A percentile compares a stretch with the other conserved stretches of the same genome.
phyloP scores from a whole-genome alignment of 768 basidiomycete species.

The Termitomyces sp. region DNA sequence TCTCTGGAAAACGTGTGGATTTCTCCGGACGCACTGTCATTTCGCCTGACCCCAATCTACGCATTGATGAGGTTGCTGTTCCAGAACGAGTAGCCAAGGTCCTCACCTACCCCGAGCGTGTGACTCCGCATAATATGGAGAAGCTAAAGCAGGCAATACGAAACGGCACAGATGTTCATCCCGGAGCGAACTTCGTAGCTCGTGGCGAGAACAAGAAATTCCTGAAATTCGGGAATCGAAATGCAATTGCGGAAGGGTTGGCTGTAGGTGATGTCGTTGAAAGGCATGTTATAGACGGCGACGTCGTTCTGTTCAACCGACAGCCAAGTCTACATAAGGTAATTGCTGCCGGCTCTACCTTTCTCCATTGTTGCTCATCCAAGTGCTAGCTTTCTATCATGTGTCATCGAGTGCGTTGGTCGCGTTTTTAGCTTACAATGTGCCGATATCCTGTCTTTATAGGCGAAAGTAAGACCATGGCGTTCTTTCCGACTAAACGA shows the following conservation, averaged over 20 bases:
- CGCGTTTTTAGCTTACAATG: neutral
- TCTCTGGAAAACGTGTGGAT: constrained; percentile 98
- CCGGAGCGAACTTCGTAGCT: constrained; percentile 93
- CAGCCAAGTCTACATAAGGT: constrained; percentile 98
- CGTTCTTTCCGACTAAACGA: constrained; percentile 95
- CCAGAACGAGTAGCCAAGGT: constrained; percentile 94
- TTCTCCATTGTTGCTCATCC: constrained; percentile 1
- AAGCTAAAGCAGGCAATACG: constrained; percentile 67
- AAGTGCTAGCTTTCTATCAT: constrained; percentile 85
- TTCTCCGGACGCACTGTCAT: constrained; percentile 98
- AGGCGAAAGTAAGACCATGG: constrained; percentile 95
- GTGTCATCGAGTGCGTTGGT: constrained; percentile 80
- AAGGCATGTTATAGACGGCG: constrained; percentile 90
- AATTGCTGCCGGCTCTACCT: neutral
- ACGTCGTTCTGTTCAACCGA: constrained; percentile 96
- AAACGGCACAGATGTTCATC: constrained; percentile 88
- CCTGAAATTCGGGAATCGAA: constrained; percentile 79
- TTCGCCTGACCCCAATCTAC: constrained; percentile 97
- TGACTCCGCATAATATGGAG: constrained; percentile 87
- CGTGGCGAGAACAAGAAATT: constrained; percentile 85
- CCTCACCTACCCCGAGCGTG: constrained; percentile 93
- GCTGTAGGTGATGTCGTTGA: constrained; percentile 91
- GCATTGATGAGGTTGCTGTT: constrained; percentile 97
- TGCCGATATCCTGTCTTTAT: neutral
- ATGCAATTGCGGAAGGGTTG: constrained; percentile 74